phyloP scores from a whole-genome alignment of 306 rosid genomes.

The Cicer yamashitae region DNA sequence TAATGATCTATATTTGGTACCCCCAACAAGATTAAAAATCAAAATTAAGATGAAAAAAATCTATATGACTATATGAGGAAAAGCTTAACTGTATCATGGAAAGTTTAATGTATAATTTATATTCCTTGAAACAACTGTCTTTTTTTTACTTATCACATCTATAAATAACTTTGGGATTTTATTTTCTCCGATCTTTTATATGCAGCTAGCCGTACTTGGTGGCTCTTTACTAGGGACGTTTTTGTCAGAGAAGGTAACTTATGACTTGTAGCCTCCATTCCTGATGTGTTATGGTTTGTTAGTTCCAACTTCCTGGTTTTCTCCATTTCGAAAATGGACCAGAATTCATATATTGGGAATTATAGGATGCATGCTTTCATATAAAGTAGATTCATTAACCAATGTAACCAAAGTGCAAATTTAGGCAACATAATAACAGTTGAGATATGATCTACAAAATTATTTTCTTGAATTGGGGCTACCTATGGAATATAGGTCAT shows the following conservation, averaged over 20 bases:
- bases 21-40: conserved; percentile 12
- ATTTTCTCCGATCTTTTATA: conserved; percentile 25
- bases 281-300: conserved; percentile 20
- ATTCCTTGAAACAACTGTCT: conserved; percentile 26
- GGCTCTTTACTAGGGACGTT: conserved; percentile 90
- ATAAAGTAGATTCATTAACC: conserved; percentile 22
- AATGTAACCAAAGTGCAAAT: background rate
- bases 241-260: conserved; percentile 89
- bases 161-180: conserved; percentile 16
- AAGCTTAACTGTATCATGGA: conserved; percentile 25
- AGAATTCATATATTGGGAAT: background rate
- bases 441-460: conserved; percentile 27
- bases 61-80: conserved; percentile 12
- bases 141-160: conserved; percentile 35
- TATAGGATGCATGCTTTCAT: conserved; percentile 7
- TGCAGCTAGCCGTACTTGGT: conserved; percentile 93
- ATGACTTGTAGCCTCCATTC: conserved; percentile 39
- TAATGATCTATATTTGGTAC: conserved; percentile 17
- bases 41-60: conserved; percentile 3
- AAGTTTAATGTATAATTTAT: conserved; percentile 26
- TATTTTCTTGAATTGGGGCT: conserved; percentile 38
- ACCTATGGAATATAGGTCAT: conserved; percentile 45
- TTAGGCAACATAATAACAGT: conserved; percentile 3
- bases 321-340: conserved; percentile 6
- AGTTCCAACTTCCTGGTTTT: conserved; percentile 34